Evolutionary conservation across 768 basidiomycete genomes (phyloP), one percentile per base, ranked within the genome.

Genomic region (Lactifluus rugatus): DNA sequence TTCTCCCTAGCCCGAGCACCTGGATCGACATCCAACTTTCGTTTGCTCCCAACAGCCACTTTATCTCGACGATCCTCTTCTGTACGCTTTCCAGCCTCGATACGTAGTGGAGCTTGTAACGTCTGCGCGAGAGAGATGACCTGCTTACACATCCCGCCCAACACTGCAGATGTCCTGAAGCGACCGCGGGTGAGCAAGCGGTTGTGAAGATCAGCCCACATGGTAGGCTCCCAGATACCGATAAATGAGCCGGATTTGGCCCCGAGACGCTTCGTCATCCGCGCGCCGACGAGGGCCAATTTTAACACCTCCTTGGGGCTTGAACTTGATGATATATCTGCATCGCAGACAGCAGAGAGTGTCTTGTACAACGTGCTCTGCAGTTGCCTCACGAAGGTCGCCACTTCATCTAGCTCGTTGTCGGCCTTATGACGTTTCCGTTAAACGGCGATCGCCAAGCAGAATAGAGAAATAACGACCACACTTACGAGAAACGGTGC

Each of bases 271-370:
- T 81, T 82, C 58, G 83, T 81, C 58, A 83, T 82, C 53, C 89
- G 82, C n/a, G 84, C 74, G 49, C 81, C 80, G 19, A 77, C 66
- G 26, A 89, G 72, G 0, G 75, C 84, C 52, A 88, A 71, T 70
- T 89, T 93, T 56, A 92, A 69, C 19, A 92, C 68, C n/a, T 88
- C 86, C 71, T 91, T 95, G 66, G 87, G 66, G 61, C 91, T 87
- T 1, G 80, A 68, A 1, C 84, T 75, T 16, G 80, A 83, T 44
- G 85, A 68, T 10, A 73, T 65, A 41, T 67, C 71, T 26, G 79
- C 76, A 5, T 76, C 72, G 62, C 81, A 80, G 6, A 83, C 78
- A 14, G 70, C 69, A 1, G 73, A 71, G 31, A 82, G 69, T 47
- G 79, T 67, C 19, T 75, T 74, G 32, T 81, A 72, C 50, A 91